Evolutionary conservation across 768 basidiomycete genomes (phyloP), one percentile per base, ranked within the genome.

Genomic region (Mycena crocata): DNA sequence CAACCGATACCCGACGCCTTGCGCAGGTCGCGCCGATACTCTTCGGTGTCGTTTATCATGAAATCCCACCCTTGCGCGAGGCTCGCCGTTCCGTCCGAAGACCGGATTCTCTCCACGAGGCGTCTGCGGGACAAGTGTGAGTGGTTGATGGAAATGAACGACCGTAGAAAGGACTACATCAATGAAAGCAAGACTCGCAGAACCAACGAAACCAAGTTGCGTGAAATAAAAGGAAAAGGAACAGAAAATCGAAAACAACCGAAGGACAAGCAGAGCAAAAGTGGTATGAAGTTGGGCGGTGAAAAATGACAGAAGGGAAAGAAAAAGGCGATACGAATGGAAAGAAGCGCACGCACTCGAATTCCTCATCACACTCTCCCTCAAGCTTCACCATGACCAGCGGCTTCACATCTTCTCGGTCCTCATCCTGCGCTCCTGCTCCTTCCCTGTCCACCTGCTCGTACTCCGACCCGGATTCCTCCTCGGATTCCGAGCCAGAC

Each of bases 11-110:
- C 93, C 13, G 91, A 90, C 10, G 91, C 92, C 39, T 83, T 87
- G 21, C 91, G 85, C 59, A 94, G 76, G 70, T 94, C 92, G 54
- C 92, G 89, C 21, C 86, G 87, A 72, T 93, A 91, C 67, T 90
- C 86, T 0, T 85, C 85, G 15, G 84, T 83, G 57, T 93, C 89
- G 71, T 90, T 87, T 46, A 91, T 85, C 57, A 82, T 85, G 39
- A 92, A 86, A 66, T 94, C 90, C 91, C 93, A 95, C 62, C 90
- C 88, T 61, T 87, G 86, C 39, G 85, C 82, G 26, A 93, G 77
- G 40, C 87, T 76, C 0, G 83, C 85, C 4, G 83, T n/a, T n/a
- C n/a, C 67, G 13, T 72, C 76, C 2, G 84, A 79, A 8, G 79
- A 75, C 19, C 81, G 85, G 60, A 94, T 92, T 49, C 85, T 86